These are phyloP conservation scores for Naganishia vaughanmartiniae DNA, from an alignment of 768 basidiomycete species.

Conservation along the genomic window DNA sequence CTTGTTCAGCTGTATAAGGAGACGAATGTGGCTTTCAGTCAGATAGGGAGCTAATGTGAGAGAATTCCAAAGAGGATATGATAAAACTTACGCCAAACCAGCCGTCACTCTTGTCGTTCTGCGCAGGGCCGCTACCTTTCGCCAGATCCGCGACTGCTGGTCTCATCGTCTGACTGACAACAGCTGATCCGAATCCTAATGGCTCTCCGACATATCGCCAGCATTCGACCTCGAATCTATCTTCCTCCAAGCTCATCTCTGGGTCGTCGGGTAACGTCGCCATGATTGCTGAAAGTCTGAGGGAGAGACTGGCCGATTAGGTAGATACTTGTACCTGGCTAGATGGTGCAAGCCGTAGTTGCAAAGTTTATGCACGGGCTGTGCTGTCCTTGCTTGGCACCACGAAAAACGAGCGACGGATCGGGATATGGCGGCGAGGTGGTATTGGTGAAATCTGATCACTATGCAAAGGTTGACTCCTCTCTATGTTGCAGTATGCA, in stretches of 20 bases:
- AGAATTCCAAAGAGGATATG: neutral
- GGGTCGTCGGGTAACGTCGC: neutral
- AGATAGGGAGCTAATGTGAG: neutral
- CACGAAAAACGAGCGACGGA: neutral
- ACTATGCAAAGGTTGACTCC: too few relatives aligned
- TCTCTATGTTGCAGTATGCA: neutral
- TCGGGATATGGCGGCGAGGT: neutral
- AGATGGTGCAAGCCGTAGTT: neutral
- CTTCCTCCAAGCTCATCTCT: constrained; percentile 11
- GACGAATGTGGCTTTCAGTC: too few relatives aligned
- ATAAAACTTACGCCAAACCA: constrained; percentile 3
- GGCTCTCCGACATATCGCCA: constrained; percentile 18
- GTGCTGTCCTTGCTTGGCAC: neutral
- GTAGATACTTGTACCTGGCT: neutral
- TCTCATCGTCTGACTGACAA: neutral
- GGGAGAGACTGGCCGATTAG: neutral
- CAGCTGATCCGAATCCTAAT: neutral
- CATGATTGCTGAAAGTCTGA: neutral
- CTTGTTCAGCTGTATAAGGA: constrained; percentile 9
- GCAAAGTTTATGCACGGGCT: neutral
- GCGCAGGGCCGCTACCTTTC: neutral
- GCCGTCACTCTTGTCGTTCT: constrained; percentile 6
- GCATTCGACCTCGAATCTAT: constrained; percentile 12
- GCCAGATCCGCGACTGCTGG: neutral
- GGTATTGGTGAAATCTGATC: too few relatives aligned